phyloP scores from a whole-genome alignment of 192 early-diverging fungal genomes.

The Podila horticola region DNA sequence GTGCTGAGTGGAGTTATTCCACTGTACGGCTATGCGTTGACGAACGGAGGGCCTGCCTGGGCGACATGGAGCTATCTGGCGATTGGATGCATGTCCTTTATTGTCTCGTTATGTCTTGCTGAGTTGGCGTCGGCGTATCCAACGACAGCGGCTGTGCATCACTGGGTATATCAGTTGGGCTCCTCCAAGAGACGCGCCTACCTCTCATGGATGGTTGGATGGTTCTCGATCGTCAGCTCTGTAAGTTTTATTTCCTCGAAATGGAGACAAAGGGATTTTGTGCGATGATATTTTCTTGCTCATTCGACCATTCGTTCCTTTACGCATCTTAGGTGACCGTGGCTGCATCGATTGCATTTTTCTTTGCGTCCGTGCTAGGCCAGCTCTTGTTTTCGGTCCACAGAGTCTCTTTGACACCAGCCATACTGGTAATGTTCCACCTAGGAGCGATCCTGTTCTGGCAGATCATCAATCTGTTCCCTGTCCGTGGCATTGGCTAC shows the following conservation, averaged over 20 bases:
- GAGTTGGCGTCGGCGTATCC: constrained; percentile 45
- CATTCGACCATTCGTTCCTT: background rate
- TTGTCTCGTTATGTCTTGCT: constrained; percentile 31
- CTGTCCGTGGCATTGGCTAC: constrained; percentile 21
- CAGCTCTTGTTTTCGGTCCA: constrained; percentile 28
- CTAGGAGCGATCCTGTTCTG: constrained; percentile 25
- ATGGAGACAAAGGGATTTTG: background rate
- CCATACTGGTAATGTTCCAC: constrained; percentile 41
- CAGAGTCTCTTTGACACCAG: constrained; percentile 11
- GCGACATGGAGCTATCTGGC: constrained; percentile 34
- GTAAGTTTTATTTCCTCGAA: constrained; percentile 7
- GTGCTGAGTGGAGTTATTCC: constrained; percentile 28
- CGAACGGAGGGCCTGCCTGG: constrained; percentile 44
- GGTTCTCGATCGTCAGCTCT: constrained; percentile 31
- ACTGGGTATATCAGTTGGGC: constrained; percentile 38
- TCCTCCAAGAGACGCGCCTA: constrained; percentile 11
- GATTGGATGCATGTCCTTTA: constrained; percentile 31
- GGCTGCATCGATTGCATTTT: constrained; percentile 38
- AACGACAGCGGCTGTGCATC: constrained; percentile 29
- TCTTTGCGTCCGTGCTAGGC: constrained; percentile 27
- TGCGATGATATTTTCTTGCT: background rate
- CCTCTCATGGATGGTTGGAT: constrained; percentile 41
- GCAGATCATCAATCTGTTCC: constrained; percentile 31
- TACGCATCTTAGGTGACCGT: constrained; percentile 12
- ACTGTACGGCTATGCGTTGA: constrained; percentile 26